Conservation (phyloP, 2,329 filamentous ascomycete genomes). For the Xylaria sp. region DNA sequence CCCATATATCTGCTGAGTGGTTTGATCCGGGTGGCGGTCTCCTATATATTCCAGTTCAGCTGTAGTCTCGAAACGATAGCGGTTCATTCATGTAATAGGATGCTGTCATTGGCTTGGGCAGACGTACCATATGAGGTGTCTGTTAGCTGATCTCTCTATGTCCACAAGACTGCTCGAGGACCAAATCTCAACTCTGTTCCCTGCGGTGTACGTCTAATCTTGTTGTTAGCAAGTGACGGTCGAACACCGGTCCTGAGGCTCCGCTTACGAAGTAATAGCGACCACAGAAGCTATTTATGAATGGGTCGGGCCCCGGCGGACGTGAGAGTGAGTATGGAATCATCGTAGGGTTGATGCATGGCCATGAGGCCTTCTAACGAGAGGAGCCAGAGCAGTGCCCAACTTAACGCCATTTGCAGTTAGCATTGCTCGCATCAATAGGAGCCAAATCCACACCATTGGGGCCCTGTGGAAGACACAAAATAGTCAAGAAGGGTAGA, state of each 20-base stretch:
- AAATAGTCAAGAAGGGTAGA: background rate
- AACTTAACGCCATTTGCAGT: slow-evolving; percentile 28
- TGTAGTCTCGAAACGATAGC: too few species aligned
- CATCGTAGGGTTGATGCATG: slow-evolving; percentile 36
- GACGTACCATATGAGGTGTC: slow-evolving; percentile 42
- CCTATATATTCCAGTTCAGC: slow-evolving; percentile 29
- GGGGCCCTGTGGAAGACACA: slow-evolving; percentile 5
- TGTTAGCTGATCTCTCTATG: slow-evolving; percentile 34
- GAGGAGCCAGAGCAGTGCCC: slow-evolving; percentile 33
- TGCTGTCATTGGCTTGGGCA: background rate
- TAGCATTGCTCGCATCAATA: slow-evolving; percentile 16
- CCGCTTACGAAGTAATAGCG: slow-evolving; percentile 39
- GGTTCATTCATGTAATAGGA: background rate
- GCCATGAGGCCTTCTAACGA: slow-evolving; percentile 18
- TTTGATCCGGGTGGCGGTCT: slow-evolving; percentile 39
- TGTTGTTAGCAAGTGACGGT: slow-evolving; percentile 11
- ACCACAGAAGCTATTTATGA: slow-evolving; percentile 34
- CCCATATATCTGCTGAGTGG: slow-evolving; percentile 43
- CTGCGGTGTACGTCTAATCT: slow-evolving; percentile 42
- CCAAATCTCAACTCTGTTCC: slow-evolving; percentile 43
- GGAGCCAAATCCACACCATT: slow-evolving; percentile 4
- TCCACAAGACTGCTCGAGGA: slow-evolving; percentile 37
- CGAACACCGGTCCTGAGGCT: background rate
- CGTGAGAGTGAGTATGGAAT: slow-evolving; percentile 41
- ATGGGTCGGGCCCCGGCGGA: slow-evolving; percentile 41